Base-by-base conservation (phyloP, 1,284 basidiomycete genomes). In the Ganoderma resinaceum region DNA sequence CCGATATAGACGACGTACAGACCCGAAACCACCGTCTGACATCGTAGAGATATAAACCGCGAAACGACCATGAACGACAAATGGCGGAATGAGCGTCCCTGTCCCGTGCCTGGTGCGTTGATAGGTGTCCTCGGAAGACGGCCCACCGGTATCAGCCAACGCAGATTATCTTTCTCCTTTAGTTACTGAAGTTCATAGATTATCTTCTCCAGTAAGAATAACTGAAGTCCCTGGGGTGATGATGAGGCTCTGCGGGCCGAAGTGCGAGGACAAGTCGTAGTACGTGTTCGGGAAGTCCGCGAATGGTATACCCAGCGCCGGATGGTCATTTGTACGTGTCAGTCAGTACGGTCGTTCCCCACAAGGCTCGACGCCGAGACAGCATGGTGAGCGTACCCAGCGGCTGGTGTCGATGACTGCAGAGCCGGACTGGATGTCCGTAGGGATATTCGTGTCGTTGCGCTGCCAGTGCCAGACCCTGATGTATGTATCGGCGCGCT, bases 401-500 rank as follows among this genome's bases (percentile, higher is more conserved):
- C 74, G 80, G 37, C 77, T 78, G 2, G 88, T 87, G 70, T 86
- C 79, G 57, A 90, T 78, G 40, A 68, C 70, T 1, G 76, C 75
- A 0, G 75, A 78, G 26, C 85, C 86, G 63, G 77, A 78, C 26
- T 68, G 73, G 14, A 89, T 84, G 68, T 86, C 85, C 2, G 73
- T 71, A 3, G 88, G 89, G 29, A 87, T 81, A 49, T 73, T 79
- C 1, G 74, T 71, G 33, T 77, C 80, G 62, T 76, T 75, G 62
- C 86, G 82, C 2, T 84, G 74, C 87, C 87, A 90, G 79, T 89
- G 89, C 87, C 87, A 90, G 64, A 89, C 80, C 69, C 85, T 86
- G 76, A 89, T 84, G 75, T 80, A 84, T 0, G 78, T 75, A 29
- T 75, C 71, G 2, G 84, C 87, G 52, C 87, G 82, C 73, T 90